phyloP scores from a whole-genome alignment of 225 moss, liverwort and hornwort species.

The Pseudisothecium myosuroides region DNA sequence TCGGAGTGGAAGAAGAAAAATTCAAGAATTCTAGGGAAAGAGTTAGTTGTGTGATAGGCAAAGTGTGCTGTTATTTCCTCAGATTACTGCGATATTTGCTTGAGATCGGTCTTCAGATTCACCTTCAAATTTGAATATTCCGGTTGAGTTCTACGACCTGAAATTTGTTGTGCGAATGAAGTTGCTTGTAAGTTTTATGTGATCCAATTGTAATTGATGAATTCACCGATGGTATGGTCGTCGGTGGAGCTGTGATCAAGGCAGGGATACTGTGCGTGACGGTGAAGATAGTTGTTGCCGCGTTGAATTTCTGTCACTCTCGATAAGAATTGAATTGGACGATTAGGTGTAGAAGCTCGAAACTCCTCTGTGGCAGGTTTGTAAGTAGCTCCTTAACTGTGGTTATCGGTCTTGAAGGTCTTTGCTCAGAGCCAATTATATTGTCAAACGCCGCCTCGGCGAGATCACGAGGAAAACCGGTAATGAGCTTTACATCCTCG shows the following conservation, averaged over 20 bases:
- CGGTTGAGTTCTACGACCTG: neutral
- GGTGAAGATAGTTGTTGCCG: neutral
- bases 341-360: neutral
- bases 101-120: neutral
- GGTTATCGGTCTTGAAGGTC: neutral
- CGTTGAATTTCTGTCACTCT: neutral
- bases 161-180: neutral
- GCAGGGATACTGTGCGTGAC: neutral
- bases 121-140: neutral
- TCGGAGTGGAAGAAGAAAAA: neutral
- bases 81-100: neutral
- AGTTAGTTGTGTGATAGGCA: neutral
- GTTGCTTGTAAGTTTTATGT: neutral
- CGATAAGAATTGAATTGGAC: neutral
- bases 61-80: neutral
- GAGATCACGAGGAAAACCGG: neutral
- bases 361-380: neutral
- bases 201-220: neutral
- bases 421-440: neutral
- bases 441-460: neutral
- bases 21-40: neutral
- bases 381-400: neutral
- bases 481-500: slow-evolving; percentile 25
- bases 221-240: neutral
- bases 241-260: neutral